A percentile compares a stretch with the other conserved stretches of the same genome.
phyloP scores from a whole-genome alignment of 1,284 basidiomycete species.

The Ustilago crameri region DNA sequence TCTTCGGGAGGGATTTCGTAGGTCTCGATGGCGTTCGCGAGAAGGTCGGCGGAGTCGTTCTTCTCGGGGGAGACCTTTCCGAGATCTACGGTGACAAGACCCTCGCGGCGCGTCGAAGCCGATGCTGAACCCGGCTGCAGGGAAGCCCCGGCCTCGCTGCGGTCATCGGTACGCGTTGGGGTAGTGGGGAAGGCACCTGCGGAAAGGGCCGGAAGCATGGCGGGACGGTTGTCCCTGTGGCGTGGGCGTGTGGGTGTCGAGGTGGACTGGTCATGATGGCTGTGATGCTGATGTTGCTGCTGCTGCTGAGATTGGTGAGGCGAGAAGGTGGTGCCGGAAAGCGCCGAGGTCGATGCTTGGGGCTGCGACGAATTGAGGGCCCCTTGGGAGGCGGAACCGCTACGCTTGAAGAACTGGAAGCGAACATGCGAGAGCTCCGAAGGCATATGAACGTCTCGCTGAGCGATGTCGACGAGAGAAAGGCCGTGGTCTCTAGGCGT shows the following conservation, averaged over 20 bases:
- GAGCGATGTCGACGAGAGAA: conserved; percentile 69
- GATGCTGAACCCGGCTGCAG: conserved; percentile 7
- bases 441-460: conserved; percentile 59
- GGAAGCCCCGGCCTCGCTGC: conserved; percentile 4
- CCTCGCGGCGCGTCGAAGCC: conserved; percentile 42
- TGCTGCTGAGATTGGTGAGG: conserved; percentile 24
- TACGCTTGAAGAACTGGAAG: conserved; percentile 70
- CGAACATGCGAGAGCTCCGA: conserved; percentile 67
- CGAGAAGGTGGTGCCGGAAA: conserved; percentile 13
- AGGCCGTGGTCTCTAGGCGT: conserved; percentile 66
- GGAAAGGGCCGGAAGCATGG: conserved; percentile 35
- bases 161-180: conserved; percentile 26
- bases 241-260: conserved; percentile 44
- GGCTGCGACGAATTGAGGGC: conserved; percentile 20
- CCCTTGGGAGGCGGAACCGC: conserved; percentile 11
- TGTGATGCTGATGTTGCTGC: conserved; percentile 10
- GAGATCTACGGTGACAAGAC: conserved; percentile 55
- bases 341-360: conserved; percentile 16
- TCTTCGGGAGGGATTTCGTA: conserved; percentile 83
- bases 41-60: conserved; percentile 69
- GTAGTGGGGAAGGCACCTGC: conserved; percentile 28
- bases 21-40: conserved; percentile 79
- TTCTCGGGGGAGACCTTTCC: conserved; percentile 24
- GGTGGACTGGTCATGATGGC: conserved; percentile 14
- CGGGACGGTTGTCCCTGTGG: conserved; percentile 34